phyloP scores from a whole-genome alignment of 2,329 filamentous ascomycete genomes.

The Botryotinia calthae region DNA sequence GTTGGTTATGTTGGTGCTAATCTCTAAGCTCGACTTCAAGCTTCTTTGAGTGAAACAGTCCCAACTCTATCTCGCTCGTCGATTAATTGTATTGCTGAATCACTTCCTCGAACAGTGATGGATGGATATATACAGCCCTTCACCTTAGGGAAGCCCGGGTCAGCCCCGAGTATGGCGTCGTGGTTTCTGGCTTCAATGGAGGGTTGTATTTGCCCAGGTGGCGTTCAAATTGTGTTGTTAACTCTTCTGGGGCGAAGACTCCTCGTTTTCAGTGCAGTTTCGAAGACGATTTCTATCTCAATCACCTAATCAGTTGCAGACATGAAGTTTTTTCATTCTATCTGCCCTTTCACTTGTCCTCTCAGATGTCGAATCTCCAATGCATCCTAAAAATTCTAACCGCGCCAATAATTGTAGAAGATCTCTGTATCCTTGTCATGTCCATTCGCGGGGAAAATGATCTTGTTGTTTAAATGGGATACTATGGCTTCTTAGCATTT shows the following conservation, averaged over 20 bases:
- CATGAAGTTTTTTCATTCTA: neutral
- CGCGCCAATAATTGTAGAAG: neutral
- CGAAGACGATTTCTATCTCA: too few species aligned
- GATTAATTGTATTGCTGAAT: neutral
- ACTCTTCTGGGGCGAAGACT: too few species aligned
- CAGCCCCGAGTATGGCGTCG: neutral
- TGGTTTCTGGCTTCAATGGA: neutral
- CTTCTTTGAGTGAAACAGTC: neutral
- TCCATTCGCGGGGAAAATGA: neutral
- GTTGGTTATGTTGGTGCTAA: conserved; percentile 6
- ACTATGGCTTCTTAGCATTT: neutral
- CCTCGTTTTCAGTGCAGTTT: neutral
- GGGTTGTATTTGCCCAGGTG: neutral
- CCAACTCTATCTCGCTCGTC: neutral
- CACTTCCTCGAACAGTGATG: too few species aligned
- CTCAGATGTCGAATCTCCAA: neutral
- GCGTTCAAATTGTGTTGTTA: neutral
- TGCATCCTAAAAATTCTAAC: neutral
- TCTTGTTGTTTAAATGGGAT: neutral
- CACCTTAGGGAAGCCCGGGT: too few species aligned
- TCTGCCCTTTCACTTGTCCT: neutral
- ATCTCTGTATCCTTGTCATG: neutral
- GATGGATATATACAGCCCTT: neutral
- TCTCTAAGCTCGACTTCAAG: neutral
- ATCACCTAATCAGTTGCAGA: neutral